Evolutionary conservation across 176 grass and related monocot genomes (phyloP).

Genomic region (Aegilops longissima): DNA sequence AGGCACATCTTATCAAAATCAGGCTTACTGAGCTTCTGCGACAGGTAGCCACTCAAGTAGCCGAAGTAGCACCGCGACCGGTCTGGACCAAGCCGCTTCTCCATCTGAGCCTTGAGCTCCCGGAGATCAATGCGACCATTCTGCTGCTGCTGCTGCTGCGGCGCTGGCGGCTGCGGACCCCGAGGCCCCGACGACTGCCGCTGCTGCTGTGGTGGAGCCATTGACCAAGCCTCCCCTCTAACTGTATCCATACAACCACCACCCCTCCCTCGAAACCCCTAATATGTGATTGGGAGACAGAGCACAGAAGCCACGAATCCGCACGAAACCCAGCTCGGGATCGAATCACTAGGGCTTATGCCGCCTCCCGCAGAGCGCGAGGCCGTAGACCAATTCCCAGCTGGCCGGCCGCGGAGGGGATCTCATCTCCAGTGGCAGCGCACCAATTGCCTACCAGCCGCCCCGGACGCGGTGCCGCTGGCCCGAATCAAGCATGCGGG

Average conservation of each 20-base stretch:
- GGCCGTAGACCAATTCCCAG: conserved; percentile 52
- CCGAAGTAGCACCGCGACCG: conserved; percentile 53
- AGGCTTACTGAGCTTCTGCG: conserved; percentile 67
- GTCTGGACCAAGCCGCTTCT: conserved; percentile 58
- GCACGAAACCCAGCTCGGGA: conserved; percentile 30
- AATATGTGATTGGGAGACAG: not conserved
- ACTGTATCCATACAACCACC: conserved; percentile 49
- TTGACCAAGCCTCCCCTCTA: conserved; percentile 47
- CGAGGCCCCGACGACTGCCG: conserved; percentile 13
- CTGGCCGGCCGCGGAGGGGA: conserved; percentile 51
- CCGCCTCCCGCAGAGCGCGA: conserved; percentile 63
- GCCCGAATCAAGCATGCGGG: conserved; percentile 37
- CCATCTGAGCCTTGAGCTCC: conserved; percentile 63
- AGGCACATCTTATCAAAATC: conserved; percentile 73
- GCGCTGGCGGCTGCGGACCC: not conserved
- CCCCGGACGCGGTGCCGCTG: not conserved
- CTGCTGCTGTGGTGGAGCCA: conserved; percentile 33
- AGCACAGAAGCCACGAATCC: conserved; percentile 20
- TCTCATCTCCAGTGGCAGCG: conserved; percentile 60
- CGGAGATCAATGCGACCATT: conserved; percentile 63
- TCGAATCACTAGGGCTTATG: conserved; percentile 62
- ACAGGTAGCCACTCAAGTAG: conserved; percentile 67
- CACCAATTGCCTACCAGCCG: conserved; percentile 26
- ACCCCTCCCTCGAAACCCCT: conserved; percentile 3
- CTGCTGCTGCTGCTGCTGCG: conserved; percentile 13